Conservation (phyloP, 169 alveolate genomes). For the Pseudocohnilembus persalinus region DNA sequence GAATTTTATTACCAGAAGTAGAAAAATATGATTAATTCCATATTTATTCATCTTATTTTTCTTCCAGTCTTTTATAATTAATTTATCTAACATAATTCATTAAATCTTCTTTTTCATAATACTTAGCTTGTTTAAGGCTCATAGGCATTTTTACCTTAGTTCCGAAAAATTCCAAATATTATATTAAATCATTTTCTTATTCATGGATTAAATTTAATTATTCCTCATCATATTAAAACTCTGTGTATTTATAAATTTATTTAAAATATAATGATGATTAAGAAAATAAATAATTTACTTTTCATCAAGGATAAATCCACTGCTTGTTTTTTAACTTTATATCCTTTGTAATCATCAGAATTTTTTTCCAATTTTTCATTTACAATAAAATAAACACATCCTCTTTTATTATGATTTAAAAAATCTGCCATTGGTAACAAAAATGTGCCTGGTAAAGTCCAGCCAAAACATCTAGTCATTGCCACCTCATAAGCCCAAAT, state of each 20-base stretch:
- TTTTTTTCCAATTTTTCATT: conserved; percentile 26
- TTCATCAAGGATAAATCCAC: conserved; percentile 18
- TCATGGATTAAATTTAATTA: not conserved
- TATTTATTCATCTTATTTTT: not conserved
- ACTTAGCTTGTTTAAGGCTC: not conserved
- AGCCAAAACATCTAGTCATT: conserved; percentile 63
- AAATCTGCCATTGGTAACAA: conserved; percentile 67
- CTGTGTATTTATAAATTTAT: not conserved
- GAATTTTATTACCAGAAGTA: not conserved
- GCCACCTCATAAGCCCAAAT: conserved; percentile 34
- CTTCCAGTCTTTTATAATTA: not conserved
- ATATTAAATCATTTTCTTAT: not conserved
- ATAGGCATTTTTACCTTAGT: not conserved
- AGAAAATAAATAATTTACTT: not conserved
- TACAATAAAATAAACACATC: conserved; percentile 27
- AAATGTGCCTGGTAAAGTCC: conserved; percentile 46
- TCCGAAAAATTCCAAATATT: not conserved
- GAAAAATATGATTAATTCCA: not conserved
- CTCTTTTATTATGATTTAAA: conserved; percentile 44
- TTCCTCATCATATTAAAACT: not conserved
- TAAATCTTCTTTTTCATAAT: not conserved
- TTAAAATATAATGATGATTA: not conserved
- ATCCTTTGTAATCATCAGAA: not conserved
- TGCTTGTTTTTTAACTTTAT: conserved; percentile 15
- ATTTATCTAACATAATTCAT: not conserved